phyloP scores from a whole-genome alignment of 345 rosid species.

The Garcia nutans region DNA sequence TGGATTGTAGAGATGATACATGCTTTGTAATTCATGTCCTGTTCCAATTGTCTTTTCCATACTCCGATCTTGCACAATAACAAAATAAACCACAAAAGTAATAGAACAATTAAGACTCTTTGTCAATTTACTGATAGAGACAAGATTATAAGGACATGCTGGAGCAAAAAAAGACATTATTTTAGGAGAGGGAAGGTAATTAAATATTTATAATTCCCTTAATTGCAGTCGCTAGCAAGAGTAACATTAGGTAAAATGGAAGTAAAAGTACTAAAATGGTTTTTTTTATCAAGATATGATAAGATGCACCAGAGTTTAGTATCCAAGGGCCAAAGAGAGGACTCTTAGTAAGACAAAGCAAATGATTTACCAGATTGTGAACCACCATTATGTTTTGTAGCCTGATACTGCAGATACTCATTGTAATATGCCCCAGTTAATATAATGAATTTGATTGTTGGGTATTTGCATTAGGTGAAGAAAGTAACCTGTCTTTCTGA shows the following conservation, averaged over 20 bases:
- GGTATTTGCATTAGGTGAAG: too few species aligned
- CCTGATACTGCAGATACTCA: too few species aligned
- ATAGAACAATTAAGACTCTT: not conserved
- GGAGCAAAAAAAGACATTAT: not conserved
- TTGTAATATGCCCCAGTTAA: too few species aligned
- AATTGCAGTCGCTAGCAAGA: not conserved
- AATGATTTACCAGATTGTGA: not conserved
- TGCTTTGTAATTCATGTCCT: not conserved
- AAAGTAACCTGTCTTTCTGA: too few species aligned
- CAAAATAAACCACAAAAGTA: not conserved
- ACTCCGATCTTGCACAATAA: not conserved
- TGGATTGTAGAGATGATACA: not conserved
- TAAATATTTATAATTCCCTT: too few species aligned
- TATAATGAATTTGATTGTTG: too few species aligned
- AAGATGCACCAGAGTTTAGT: not conserved
- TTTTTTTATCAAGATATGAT: not conserved
- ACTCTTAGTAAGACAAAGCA: too few species aligned
- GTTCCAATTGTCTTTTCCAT: not conserved
- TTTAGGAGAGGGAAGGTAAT: not conserved
- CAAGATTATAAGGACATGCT: not conserved
- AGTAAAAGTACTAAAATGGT: not conserved
- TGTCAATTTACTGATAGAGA: not conserved
- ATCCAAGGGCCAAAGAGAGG: not conserved
- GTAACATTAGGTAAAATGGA: too few species aligned
- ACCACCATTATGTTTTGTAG: too few species aligned